These are phyloP conservation scores for Bruguiera gymnorhiza DNA, from an alignment of 345 rosid species.

Conservation along the genomic window DNA sequence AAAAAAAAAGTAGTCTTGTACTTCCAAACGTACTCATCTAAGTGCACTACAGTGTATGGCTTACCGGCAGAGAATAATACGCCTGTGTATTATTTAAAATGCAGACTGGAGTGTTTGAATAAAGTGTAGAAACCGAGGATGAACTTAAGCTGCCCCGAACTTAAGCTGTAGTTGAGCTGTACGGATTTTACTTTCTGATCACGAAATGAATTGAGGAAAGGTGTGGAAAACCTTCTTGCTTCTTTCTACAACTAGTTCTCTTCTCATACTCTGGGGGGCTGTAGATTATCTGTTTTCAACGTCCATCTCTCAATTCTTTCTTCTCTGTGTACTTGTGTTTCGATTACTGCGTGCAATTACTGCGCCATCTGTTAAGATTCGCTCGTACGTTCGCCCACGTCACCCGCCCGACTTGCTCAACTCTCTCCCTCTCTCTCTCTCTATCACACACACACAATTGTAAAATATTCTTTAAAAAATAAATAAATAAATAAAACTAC, in stretches of 20 bases:
- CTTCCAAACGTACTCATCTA: neutral
- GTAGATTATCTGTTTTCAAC: too few species aligned
- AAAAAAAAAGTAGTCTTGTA: slow-evolving; percentile 1
- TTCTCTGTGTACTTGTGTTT: too few species aligned
- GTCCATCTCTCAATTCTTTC: too few species aligned
- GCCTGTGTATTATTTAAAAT: slow-evolving; percentile 28
- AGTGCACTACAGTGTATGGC: slow-evolving; percentile 20
- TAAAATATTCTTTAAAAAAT: too few species aligned
- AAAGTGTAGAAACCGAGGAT: slow-evolving; percentile 43
- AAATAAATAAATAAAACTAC: too few species aligned
- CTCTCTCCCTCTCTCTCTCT: too few species aligned
- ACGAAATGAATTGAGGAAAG: slow-evolving; percentile 6
- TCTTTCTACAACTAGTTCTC: neutral
- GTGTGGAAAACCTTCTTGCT: neutral
- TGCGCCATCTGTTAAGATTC: too few species aligned
- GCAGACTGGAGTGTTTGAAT: slow-evolving; percentile 29
- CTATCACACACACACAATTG: too few species aligned
- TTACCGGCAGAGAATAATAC: slow-evolving; percentile 22
- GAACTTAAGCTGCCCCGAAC: slow-evolving; percentile 27
- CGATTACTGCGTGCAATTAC: too few species aligned
- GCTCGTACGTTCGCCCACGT: too few species aligned
- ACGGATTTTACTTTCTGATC: slow-evolving; percentile 26
- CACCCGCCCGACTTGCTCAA: too few species aligned
- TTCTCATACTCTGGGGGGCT: too few species aligned
- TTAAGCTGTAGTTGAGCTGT: slow-evolving; percentile 21